phyloP scores from a whole-genome alignment of 1,139 yeast species.

The Hansenula lynferdii region DNA sequence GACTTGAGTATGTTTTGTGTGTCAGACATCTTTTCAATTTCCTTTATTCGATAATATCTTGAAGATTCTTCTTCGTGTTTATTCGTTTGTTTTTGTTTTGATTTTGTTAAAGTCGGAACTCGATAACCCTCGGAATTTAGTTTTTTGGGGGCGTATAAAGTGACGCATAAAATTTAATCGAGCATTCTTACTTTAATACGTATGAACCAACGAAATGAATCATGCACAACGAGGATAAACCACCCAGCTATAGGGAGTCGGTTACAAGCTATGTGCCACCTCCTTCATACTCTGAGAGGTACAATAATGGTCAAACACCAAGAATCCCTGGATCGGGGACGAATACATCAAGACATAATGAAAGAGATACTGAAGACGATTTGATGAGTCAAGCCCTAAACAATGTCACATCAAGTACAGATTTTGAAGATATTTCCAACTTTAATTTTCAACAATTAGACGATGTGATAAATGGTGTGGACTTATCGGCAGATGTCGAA shows the following conservation, averaged over 20 bases:
- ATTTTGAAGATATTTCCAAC: conserved; percentile 10
- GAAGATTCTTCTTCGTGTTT: background rate
- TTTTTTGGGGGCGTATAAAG: no score
- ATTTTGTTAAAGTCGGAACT: background rate
- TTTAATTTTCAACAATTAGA: conserved; percentile 13
- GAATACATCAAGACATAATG: no score
- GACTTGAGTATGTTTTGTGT: conserved; percentile 11
- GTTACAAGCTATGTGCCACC: background rate
- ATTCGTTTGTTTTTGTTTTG: background rate
- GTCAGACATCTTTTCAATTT: conserved; percentile 13
- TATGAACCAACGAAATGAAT: no score
- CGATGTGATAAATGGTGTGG: conserved; percentile 7
- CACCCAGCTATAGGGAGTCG: background rate
- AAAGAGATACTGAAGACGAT: conserved; percentile 4
- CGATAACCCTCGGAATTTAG: no score
- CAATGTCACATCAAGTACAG: conserved; percentile 10
- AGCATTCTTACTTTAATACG: background rate
- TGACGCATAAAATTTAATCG: no score
- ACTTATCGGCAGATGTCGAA: conserved; percentile 3
- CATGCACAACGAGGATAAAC: background rate
- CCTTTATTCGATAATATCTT: no score
- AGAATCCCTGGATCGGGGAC: no score
- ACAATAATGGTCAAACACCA: background rate
- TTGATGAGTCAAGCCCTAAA: conserved; percentile 6
- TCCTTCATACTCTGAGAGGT: background rate